Percentiles rank a stretch among this genome's conserved stretches.
phyloP scores from a whole-genome alignment of 257 asterid genomes.

The Solanum sejunctum region DNA sequence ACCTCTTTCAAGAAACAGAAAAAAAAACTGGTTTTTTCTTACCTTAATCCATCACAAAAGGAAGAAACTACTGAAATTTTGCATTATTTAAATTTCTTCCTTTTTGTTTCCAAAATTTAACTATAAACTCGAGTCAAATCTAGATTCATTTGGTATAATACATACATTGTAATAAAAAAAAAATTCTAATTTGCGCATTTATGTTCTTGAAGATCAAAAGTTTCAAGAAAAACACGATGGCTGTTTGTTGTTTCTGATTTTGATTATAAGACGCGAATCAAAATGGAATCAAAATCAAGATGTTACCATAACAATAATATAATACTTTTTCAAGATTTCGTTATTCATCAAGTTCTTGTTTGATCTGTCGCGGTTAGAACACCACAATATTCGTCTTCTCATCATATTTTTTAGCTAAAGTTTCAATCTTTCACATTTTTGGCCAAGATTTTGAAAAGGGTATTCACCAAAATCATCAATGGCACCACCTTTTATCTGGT shows the following conservation, averaged over 20 bases:
- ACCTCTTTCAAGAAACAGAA: neutral
- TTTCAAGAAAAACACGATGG: neutral
- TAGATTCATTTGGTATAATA: neutral
- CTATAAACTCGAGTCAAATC: neutral
- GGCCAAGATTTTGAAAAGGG: neutral
- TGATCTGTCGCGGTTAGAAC: neutral
- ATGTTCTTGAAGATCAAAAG: neutral
- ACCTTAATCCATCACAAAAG: neutral
- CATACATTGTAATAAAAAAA: neutral
- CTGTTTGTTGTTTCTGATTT: constrained; percentile 3
- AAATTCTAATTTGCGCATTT: neutral
- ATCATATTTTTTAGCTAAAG: neutral
- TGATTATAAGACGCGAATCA: neutral
- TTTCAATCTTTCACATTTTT: neutral
- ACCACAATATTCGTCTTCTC: neutral
- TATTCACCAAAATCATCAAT: constrained; percentile 8
- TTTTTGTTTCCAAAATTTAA: neutral
- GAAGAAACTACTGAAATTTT: neutral
- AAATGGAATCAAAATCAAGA: constrained; percentile 26
- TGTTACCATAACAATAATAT: constrained; percentile 8
- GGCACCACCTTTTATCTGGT: constrained; percentile 74
- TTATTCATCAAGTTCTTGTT: neutral
- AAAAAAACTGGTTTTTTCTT: neutral
- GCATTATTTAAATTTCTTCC: neutral
- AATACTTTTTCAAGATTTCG: neutral